These are phyloP conservation scores for Pythium rhizo-oryzae DNA, from an alignment of 352 stramenopile species.

Conservation along the genomic window DNA sequence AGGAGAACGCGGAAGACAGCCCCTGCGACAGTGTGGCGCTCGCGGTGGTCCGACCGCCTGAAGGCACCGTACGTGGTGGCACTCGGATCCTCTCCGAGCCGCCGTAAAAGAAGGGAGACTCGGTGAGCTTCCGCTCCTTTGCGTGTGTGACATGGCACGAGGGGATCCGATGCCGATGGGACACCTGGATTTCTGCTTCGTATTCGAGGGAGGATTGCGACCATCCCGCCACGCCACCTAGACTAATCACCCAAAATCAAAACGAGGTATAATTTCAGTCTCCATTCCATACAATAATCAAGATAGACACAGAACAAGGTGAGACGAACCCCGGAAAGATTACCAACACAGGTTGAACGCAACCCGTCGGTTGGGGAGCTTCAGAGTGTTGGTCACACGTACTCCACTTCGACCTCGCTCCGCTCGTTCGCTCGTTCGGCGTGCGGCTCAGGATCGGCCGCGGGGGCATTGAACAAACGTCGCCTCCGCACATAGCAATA, in stretches of 20 bases:
- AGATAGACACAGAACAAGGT: slow-evolving; percentile 12
- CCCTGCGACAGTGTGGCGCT: background rate
- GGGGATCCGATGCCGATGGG: too few species aligned
- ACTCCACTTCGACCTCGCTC: background rate
- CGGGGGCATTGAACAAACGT: background rate
- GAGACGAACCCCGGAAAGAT: background rate
- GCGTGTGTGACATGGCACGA: background rate
- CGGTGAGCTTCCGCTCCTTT: too few species aligned
- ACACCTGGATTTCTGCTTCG: too few species aligned
- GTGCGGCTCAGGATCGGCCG: background rate
- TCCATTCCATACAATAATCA: slow-evolving; percentile 2
- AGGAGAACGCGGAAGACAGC: too few species aligned
- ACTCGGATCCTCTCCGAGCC: background rate
- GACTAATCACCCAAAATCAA: background rate
- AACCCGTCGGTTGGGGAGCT: background rate
- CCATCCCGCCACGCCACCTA: background rate
- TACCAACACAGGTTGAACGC: background rate
- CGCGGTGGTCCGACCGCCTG: background rate
- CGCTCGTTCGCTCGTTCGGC: too few species aligned
- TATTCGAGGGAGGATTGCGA: background rate
- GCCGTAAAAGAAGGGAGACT: too few species aligned
- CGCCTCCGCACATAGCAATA: background rate
- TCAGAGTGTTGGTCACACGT: slow-evolving; percentile 3
- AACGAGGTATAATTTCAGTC: background rate
- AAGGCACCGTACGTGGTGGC: background rate